A percentile compares a stretch with the other conserved stretches of the same genome.
These are phyloP conservation scores for Starmera dryadoides DNA, from an alignment of 805 yeast genomes.

Conservation along the genomic window DNA sequence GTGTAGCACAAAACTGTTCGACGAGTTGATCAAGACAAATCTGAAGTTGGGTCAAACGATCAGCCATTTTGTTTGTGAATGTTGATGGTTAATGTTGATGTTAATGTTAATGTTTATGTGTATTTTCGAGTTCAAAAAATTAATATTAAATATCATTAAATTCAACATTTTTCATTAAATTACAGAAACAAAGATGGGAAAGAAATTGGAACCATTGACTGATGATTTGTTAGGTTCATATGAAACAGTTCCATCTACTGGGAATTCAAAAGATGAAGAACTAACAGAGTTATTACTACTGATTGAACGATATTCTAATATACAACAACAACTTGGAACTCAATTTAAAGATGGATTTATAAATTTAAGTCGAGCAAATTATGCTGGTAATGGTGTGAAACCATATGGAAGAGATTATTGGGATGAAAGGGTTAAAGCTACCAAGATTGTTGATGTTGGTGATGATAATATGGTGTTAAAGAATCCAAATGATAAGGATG, in stretches of 20 bases:
- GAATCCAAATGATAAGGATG: background rate
- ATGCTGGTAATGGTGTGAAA: slow-evolving; percentile 24
- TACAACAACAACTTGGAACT: slow-evolving; percentile 1
- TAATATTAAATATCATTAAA: too few species aligned
- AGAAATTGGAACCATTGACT: background rate
- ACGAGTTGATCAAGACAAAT: slow-evolving; percentile 74
- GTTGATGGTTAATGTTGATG: background rate
- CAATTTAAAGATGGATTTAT: slow-evolving; percentile 26
- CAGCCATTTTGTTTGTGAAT: slow-evolving; percentile 46
- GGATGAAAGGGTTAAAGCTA: slow-evolving; percentile 28
- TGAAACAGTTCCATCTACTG: background rate
- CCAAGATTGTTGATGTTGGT: slow-evolving; percentile 5
- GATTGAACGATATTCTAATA: slow-evolving; percentile 8
- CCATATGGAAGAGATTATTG: slow-evolving; percentile 33
- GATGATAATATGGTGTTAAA: slow-evolving; percentile 1
- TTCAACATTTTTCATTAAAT: too few species aligned
- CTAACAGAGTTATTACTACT: slow-evolving; percentile 3
- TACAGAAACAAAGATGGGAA: background rate
- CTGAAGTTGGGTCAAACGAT: slow-evolving; percentile 84
- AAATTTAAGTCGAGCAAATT: slow-evolving; percentile 39
- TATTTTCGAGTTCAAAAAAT: too few species aligned
- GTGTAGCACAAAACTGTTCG: slow-evolving; percentile 73
- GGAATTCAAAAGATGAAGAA: background rate
- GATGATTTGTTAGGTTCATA: slow-evolving; percentile 5
- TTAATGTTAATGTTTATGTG: too few species aligned